Conservation (phyloP, 2,329 filamentous ascomycete species). For the Didymella pinodella region DNA sequence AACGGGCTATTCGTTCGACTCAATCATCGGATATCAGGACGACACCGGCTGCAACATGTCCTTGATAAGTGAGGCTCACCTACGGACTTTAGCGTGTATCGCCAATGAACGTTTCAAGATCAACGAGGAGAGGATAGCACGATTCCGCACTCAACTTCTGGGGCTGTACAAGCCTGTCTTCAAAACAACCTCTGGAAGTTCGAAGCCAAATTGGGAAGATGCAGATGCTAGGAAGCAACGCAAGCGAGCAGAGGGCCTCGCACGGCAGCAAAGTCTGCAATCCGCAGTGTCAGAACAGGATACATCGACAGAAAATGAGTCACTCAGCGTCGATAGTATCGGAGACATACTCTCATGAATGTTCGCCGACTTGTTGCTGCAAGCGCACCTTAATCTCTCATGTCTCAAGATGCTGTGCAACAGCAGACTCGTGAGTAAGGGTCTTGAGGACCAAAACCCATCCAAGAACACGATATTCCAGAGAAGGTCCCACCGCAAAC, state of each 20-base stretch:
- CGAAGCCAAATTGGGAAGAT: slow-evolving; percentile 52
- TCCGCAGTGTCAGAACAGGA: slow-evolving; percentile 1
- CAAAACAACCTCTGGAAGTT: background rate
- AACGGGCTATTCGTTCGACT: slow-evolving; percentile 82
- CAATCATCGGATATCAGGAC: slow-evolving; percentile 71
- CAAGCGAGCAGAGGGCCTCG: slow-evolving; percentile 58
- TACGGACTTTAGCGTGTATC: slow-evolving; percentile 71
- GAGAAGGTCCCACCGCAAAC: background rate
- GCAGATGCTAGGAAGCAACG: slow-evolving; percentile 48
- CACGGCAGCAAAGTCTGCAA: slow-evolving; percentile 55
- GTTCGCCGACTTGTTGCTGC: background rate
- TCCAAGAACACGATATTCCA: background rate
- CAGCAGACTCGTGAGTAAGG: background rate
- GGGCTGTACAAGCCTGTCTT: slow-evolving; percentile 25
- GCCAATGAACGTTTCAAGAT: slow-evolving; percentile 77
- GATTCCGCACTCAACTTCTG: slow-evolving; percentile 66
- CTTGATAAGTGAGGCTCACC: slow-evolving; percentile 70
- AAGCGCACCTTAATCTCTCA: slow-evolving; percentile 5
- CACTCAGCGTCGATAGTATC: slow-evolving; percentile 8
- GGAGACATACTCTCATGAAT: slow-evolving; percentile 3
- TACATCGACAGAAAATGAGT: background rate
- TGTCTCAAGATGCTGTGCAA: background rate
- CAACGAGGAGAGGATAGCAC: slow-evolving; percentile 71
- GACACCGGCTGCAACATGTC: slow-evolving; percentile 52
- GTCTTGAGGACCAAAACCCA: background rate